phyloP scores from a whole-genome alignment of 352 stramenopile species.

The Globisporangium emineosum region DNA sequence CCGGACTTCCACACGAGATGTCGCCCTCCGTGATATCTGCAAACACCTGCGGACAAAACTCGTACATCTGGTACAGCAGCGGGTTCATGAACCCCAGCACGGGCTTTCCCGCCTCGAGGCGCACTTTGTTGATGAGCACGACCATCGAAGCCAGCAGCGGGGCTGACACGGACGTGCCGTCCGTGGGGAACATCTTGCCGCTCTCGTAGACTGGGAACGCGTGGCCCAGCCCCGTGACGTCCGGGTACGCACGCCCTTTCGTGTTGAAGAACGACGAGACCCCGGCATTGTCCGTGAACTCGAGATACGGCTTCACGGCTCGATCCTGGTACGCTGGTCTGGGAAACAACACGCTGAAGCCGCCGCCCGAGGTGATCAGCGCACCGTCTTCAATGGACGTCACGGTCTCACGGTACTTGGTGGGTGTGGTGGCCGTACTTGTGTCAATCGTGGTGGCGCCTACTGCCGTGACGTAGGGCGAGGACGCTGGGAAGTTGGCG shows the following conservation, averaged over 20 bases:
- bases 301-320: slow-evolving; percentile 38
- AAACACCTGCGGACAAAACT: slow-evolving; percentile 68
- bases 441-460: slow-evolving; percentile 50
- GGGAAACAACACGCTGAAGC: slow-evolving; percentile 56
- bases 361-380: slow-evolving; percentile 75
- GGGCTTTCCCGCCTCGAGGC: slow-evolving; percentile 29
- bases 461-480: slow-evolving; percentile 67
- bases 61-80: slow-evolving; percentile 59
- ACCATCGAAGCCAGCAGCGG: slow-evolving; percentile 67
- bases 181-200: slow-evolving; percentile 44
- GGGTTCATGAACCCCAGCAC: slow-evolving; percentile 72
- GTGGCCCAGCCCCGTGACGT: slow-evolving; percentile 63
- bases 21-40: slow-evolving; percentile 58
- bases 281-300: slow-evolving; percentile 19
- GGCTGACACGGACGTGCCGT: slow-evolving; percentile 73
- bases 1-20: slow-evolving; percentile 46
- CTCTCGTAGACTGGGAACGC: slow-evolving; percentile 63
- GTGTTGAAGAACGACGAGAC: slow-evolving; percentile 35
- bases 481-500: slow-evolving; percentile 68
- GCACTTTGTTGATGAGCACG: slow-evolving; percentile 48
- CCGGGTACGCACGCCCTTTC: slow-evolving; percentile 52
- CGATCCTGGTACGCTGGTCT: slow-evolving; percentile 47
- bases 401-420: slow-evolving; percentile 47
- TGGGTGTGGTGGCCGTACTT: neutral
- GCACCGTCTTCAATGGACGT: slow-evolving; percentile 40